Evolutionary conservation across 108 stramenopile genomes (phyloP), one percentile per base, ranked within the genome.

Genomic region (Nitzschia sp.): DNA sequence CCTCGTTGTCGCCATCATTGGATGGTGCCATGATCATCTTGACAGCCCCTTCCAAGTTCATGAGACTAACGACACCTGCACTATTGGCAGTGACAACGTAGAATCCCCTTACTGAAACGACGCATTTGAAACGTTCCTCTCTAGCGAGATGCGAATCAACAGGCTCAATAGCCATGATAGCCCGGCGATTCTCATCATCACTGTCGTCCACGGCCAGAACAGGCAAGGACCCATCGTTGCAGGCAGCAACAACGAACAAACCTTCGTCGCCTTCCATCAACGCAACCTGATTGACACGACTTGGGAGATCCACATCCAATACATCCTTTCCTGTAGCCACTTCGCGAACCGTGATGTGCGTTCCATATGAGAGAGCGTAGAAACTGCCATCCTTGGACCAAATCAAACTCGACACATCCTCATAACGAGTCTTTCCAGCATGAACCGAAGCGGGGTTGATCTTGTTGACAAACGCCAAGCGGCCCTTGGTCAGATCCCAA

Each of bases 401-500:
- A 26, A 84, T 79, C 11, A 94, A 63, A 54, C 83, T 80, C 41
- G 63, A 68, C 20, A 94, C 73, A 5, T 80, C 65, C 67, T 81
- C 75, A 29, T 76, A 79, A 3, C 65, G 57, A n/a, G 86, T 70
- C 44, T 68, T 75, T 40, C 89, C 77, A 21, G 69, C 63, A 14
- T 37, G 70, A 8, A 70, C 53, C 8, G 63, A 44, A 20, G 64
- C 17, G 10, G 85, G 66, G 43, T 81, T 53, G 26, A 90, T 69
- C 57, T 87, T 90, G 57, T 79, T 65, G 17, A 90, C 88, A 74
- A 79, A 92, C 6, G 89, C 82, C 58, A 92, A 63, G 25, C 91
- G 79, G 10, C 94, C 94, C 65, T 86, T 90, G 60, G 88, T 91
- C 54, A 95, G 78, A 84, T 95, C 94, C 94, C 94, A 95, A 2